Base-by-base conservation (phyloP, 2,329 filamentous ascomycete genomes). In the Exutisphaerella laricina region DNA sequence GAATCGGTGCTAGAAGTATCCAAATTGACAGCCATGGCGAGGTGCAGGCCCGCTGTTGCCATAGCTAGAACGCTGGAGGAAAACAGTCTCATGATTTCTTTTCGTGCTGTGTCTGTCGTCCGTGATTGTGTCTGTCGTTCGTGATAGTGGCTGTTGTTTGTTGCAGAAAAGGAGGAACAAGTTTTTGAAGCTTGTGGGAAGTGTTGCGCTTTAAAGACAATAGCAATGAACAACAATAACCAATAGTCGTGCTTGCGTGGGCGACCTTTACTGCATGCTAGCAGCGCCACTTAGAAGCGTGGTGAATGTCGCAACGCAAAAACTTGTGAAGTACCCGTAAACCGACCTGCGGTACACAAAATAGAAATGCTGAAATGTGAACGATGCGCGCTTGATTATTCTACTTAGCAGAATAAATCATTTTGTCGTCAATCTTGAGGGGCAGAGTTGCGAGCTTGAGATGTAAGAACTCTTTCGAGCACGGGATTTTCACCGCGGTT, bases 1-100 rank as follows among this genome's bases (percentile, higher is more conserved):
- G 64, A 67, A 8, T 48, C 53, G 53, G 50, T 32, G 21, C 48
- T 47, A 37, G 43, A 48, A 28, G 47, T 40, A 28, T 57, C 48
- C 31, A 59, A 39, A 14, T 45, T 26, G 31, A 58, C 30, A 9
- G 49, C 50, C 26, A 7, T 26, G 9, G 53, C 36, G 41, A 41
- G 28, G 17, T 36, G 21, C 10, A 52, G 6, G 8, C 22, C 17
- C 26, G 45, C 46, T 46, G 46, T 36, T 40, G 40, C 29, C 25
- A 43, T n/a, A 13, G 34, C 36, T 23, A 43, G 29, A 4, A 46
- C 30, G 26, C 41, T 37, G 35, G 28, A 18, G 7, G 34, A 25
- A 36, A 49, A 39, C 30, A 33, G 21, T 41, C 39, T 44, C 50
- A 53, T 53, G 41, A 9, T 43, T 35, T 16, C 25, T 21, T 6